Base-by-base conservation (phyloP, 2,329 filamentous ascomycete species). In the Verticillium isaacii region DNA sequence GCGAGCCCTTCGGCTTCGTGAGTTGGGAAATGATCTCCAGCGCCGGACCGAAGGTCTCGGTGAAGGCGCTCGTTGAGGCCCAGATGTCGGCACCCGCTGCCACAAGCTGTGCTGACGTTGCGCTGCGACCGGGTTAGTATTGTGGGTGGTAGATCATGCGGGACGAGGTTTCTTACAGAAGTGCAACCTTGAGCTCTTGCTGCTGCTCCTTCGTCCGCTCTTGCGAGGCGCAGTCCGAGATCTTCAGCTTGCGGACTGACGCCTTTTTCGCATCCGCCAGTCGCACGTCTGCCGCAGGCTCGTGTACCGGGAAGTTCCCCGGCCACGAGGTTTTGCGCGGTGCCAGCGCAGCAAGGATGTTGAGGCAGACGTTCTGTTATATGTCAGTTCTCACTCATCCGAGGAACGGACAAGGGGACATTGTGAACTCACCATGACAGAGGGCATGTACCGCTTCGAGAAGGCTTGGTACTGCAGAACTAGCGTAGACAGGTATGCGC, bases 361-460 rank as follows among this genome's bases (percentile, higher is more conserved):
- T 93, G 55, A 92, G 77, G 32, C 86, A 84, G 73, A 93, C 97
- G 72, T 92, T 92, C 45, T 52, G 19, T 8, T 52, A 5, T 3
- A 9, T 52, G 45, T 52, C 19, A 52, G 45, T 12, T 5, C 19
- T 29, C 5, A 25, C 5, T 25, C 9, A 12, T 25, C 3, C 15
- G 15, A 5, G 5, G 1, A 41, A 12, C 15, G 34, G 2, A 12
- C 1, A 41, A 17, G 15, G 3, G 15, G 15, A n/a, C 37, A 41
- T 41, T 7, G 14, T 3, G n/a, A 4, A 52, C 19, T 52, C 14
- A 52, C 45, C 68, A 96, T 81, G 36, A 93, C 83, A 75, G 99
- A 95, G 0, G 95, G 95, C 56, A 97, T 83, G 74, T 94, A 97
- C 69, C 95, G 85, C 78, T 93, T 95, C 5, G 94, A 89, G 7